Percentiles rank a stretch among this genome's conserved stretches.
phyloP scores from a whole-genome alignment of 2,329 filamentous ascomycete species.

The Lanzia echinophila region DNA sequence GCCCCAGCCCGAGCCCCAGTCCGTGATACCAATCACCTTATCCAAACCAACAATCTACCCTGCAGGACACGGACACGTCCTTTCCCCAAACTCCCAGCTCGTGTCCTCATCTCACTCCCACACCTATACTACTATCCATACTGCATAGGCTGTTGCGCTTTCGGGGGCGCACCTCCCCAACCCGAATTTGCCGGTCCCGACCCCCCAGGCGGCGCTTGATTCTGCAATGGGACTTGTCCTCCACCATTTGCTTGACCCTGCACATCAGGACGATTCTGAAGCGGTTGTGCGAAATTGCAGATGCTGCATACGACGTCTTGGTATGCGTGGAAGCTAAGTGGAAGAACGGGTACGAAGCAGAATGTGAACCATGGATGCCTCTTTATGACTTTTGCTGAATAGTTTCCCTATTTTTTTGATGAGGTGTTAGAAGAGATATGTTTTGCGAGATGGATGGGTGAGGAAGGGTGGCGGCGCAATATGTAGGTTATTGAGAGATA shows the following conservation, averaged over 20 bases:
- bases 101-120: background rate
- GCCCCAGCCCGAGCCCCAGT: too few relatives aligned
- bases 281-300: constrained; percentile 68
- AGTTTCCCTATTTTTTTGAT: constrained; percentile 44
- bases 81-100: too few relatives aligned
- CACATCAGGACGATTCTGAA: constrained; percentile 37
- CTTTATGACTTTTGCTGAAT: constrained; percentile 53
- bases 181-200: constrained; percentile 16
- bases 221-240: constrained; percentile 23
- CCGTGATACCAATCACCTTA: too few relatives aligned
- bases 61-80: too few relatives aligned
- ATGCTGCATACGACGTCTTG: constrained; percentile 67
- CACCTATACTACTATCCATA: constrained; percentile 18
- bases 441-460: too few relatives aligned
- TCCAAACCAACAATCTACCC: too few relatives aligned
- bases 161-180: constrained; percentile 23
- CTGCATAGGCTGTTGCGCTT: constrained; percentile 27
- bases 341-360: constrained; percentile 69
- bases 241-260: constrained; percentile 22
- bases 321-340: constrained; percentile 61
- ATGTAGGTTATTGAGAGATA: too few relatives aligned
- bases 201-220: constrained; percentile 5
- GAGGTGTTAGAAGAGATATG: background rate
- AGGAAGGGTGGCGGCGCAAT: too few relatives aligned
- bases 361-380: constrained; percentile 71